Base-by-base conservation (phyloP, 345 rosid genomes). In the Capsella bursapastoris region DNA sequence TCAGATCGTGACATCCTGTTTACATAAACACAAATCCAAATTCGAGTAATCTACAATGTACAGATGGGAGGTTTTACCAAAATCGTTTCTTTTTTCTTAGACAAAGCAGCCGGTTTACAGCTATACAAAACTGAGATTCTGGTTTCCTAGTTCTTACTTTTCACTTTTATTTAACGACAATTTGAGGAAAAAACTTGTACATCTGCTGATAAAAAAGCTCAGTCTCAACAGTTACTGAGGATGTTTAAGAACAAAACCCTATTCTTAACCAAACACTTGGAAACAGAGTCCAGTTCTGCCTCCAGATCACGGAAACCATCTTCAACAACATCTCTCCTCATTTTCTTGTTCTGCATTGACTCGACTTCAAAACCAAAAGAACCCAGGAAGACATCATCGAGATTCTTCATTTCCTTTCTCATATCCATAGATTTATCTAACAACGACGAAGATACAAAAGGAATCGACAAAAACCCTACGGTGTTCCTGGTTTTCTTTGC, bases 201-300 rank as follows among this genome's bases (percentile, higher is more conserved):
- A 62, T 63, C 62, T 73, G 64, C 8, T 44, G 31, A 12, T 28
- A 52, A 66, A 58, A 64, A 66, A 50, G 2, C 11, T 58, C 2
- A 16, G 61, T 68, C 7, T 41, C 45, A 75, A 60, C 49, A 52
- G 40, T 75, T 60, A 61, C 86, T 72, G 57, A 83, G 77, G 11
- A 83, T 82, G 56, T 85, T 82, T 35, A 84, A 87, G 50, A 84
- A 73, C 77, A 75, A 63, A 43, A 87, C 84, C 61, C 86, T 83
- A 25, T 72, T 82, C 49, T 77, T 79, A 10, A 80, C 72, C 8
- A 85, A 71, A 40, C 84, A 74, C 72, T 67, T 78, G 37, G 80
- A 83, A 73, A 85, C 51, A 50, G 74, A 77, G 64, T 82, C 82
- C 7, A 83, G 64, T 25, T 82, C 86, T 47, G 76, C 27, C 73